Conservation (phyloP, 2,329 filamentous ascomycete genomes). For the Coniochaeta prunicola region DNA sequence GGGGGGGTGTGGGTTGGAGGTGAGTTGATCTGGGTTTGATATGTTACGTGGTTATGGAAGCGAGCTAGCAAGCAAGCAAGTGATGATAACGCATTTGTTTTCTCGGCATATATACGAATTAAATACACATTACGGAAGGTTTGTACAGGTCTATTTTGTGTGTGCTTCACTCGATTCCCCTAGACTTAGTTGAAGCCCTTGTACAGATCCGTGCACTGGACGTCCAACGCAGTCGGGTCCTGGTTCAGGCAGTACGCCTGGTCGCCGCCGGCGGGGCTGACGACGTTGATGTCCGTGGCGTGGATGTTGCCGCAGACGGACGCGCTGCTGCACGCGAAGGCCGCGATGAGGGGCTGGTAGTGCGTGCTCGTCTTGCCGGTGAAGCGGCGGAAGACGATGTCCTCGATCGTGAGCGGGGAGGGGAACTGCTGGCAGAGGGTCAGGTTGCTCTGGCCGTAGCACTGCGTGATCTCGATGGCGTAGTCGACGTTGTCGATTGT, state of each 20-base stretch:
- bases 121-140: neutral
- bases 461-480: constrained; percentile 46
- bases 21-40: neutral
- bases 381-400: constrained; percentile 46
- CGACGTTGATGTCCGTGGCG: constrained; percentile 15
- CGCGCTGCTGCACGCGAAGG: constrained; percentile 17
- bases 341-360: constrained; percentile 16
- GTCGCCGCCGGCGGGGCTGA: constrained; percentile 14
- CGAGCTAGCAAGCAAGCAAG: neutral
- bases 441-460: constrained; percentile 44
- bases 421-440: constrained; percentile 54
- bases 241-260: constrained; percentile 19
- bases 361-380: constrained; percentile 32
- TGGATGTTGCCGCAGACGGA: constrained; percentile 14
- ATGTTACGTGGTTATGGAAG: neutral
- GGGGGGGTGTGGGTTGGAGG: neutral
- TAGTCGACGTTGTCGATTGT: constrained; percentile 52
- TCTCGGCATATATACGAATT: neutral
- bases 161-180: neutral
- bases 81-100: neutral
- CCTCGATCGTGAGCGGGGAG: constrained; percentile 43
- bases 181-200: constrained; percentile 8
- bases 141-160: neutral
- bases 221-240: constrained; percentile 13
- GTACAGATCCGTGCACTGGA: constrained; percentile 11